These are phyloP conservation scores for Mycena citricolor DNA, from an alignment of 1,284 basidiomycete species.

Conservation along the genomic window DNA sequence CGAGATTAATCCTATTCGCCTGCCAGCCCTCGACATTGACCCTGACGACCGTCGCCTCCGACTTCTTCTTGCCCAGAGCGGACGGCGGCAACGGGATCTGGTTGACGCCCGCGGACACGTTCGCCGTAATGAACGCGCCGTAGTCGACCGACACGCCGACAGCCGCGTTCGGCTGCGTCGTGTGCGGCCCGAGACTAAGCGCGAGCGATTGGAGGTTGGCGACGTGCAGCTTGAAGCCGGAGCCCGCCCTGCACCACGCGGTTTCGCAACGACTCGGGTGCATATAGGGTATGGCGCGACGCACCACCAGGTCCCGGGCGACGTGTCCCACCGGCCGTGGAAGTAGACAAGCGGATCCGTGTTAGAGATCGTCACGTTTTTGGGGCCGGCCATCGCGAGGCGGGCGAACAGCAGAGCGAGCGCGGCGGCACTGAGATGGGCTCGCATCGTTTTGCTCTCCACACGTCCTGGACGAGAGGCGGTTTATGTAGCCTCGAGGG, in stretches of 20 bases:
- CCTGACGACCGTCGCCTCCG: constrained; percentile 39
- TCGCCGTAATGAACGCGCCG: constrained; percentile 45
- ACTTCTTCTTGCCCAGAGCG: constrained; percentile 2
- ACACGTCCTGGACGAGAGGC: too few species aligned
- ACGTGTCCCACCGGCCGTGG: constrained; percentile 38
- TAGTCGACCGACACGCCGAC: constrained; percentile 52
- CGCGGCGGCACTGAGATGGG: too few species aligned
- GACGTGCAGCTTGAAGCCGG: constrained; percentile 53
- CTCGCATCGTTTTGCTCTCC: too few species aligned
- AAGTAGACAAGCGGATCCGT: constrained; percentile 33
- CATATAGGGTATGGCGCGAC: constrained; percentile 1
- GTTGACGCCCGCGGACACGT: constrained; percentile 49
- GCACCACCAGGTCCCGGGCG: constrained; percentile 39
- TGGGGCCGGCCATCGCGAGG: too few species aligned
- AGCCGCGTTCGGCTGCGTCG: constrained; percentile 45
- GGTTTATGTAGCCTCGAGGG: too few species aligned
- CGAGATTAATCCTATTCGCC: constrained; percentile 55
- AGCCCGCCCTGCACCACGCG: constrained; percentile 44
- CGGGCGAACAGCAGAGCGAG: too few species aligned
- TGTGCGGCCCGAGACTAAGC: constrained; percentile 50
- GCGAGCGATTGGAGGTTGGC: constrained; percentile 43
- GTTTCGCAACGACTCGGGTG: neutral
- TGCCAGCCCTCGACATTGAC: constrained; percentile 59
- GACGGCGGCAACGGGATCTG: constrained; percentile 37
- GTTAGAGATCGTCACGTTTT: constrained; percentile 26